Percentiles rank a stretch among this genome's conserved stretches.
Evolutionary conservation across 2,329 filamentous ascomycete genomes (phyloP).

Genomic region (Neonectria hederae): DNA sequence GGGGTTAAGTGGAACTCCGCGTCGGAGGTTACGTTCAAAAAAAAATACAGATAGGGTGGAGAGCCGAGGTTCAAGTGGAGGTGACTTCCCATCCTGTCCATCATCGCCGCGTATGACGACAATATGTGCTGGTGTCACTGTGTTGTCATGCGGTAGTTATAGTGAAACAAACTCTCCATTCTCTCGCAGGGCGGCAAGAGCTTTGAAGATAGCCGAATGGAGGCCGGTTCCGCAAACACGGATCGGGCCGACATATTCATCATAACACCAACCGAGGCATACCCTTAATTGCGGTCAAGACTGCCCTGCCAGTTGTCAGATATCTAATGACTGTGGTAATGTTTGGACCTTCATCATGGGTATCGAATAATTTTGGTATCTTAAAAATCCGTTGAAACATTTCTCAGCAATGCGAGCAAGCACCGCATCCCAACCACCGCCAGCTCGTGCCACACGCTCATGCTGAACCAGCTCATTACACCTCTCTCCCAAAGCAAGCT

Average conservation of each 20-base stretch:
- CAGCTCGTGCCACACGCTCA: not conserved
- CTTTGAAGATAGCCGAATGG: slow-evolving; percentile 9
- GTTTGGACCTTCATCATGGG: slow-evolving; percentile 8
- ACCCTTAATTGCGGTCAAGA: not conserved
- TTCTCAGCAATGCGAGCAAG: not conserved
- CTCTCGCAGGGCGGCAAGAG: not conserved
- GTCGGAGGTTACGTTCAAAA: slow-evolving; percentile 2
- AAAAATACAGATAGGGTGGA: slow-evolving; percentile 5
- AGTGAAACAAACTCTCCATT: slow-evolving; percentile 5
- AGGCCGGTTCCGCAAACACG: not conserved
- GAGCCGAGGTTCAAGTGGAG: slow-evolving; percentile 23
- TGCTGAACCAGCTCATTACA: not conserved
- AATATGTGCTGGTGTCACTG: not conserved
- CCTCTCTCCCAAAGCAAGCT: not conserved
- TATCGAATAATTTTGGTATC: slow-evolving; percentile 20
- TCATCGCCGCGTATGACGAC: slow-evolving; percentile 8
- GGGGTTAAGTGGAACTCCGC: not conserved
- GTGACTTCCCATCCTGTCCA: slow-evolving; percentile 16
- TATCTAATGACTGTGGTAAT: not conserved
- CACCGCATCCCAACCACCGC: not conserved
- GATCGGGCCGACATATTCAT: slow-evolving; percentile 3
- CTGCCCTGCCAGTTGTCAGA: not conserved
- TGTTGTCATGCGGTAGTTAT: not conserved
- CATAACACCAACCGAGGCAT: slow-evolving; percentile 11
- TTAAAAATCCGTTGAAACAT: not conserved